Conservation (phyloP, 177 flowering plant species). For the Vitis hybrid region DNA sequence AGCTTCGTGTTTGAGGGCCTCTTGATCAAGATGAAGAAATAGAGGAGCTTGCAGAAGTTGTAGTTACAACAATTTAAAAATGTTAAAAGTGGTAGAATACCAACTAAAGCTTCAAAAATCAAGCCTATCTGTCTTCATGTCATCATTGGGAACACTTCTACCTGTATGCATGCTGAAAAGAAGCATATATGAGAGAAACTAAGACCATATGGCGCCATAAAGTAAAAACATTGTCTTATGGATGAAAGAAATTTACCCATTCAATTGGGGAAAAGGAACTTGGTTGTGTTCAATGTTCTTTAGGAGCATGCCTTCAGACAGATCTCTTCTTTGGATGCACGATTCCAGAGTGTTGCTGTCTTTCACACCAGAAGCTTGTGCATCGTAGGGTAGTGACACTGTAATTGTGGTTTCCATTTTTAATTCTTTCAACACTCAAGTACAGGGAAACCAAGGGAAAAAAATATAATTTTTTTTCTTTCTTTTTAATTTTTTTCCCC, state of each 20-base stretch:
- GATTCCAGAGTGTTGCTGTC: conserved; percentile 19
- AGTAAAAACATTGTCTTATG: background rate
- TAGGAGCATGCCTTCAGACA: conserved; percentile 19
- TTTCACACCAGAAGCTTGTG: conserved; percentile 16
- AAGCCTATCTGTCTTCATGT: conserved; percentile 11
- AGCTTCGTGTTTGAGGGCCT: background rate
- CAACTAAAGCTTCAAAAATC: conserved; percentile 9
- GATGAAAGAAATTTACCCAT: conserved; percentile 17
- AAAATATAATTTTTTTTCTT: background rate
- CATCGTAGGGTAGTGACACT: conserved; percentile 21
- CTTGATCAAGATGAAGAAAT: background rate
- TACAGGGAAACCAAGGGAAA: conserved; percentile 5
- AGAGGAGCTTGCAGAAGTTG: background rate
- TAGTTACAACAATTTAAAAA: background rate
- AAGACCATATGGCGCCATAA: background rate
- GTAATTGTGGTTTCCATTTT: conserved; percentile 10
- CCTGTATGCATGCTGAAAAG: conserved; percentile 8
- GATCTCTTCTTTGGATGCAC: conserved; percentile 17
- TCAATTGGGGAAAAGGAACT: conserved; percentile 22
- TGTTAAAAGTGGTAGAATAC: background rate
- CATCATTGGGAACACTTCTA: background rate
- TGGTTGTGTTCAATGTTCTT: conserved; percentile 20
- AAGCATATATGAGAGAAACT: background rate
- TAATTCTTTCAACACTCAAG: conserved; percentile 11
- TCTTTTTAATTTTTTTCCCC: background rate